A percentile compares a stretch with the other conserved stretches of the same genome.
Evolutionary conservation across 768 basidiomycete genomes (phyloP).

Genomic region (Termitomyces bulborhizus): DNA sequence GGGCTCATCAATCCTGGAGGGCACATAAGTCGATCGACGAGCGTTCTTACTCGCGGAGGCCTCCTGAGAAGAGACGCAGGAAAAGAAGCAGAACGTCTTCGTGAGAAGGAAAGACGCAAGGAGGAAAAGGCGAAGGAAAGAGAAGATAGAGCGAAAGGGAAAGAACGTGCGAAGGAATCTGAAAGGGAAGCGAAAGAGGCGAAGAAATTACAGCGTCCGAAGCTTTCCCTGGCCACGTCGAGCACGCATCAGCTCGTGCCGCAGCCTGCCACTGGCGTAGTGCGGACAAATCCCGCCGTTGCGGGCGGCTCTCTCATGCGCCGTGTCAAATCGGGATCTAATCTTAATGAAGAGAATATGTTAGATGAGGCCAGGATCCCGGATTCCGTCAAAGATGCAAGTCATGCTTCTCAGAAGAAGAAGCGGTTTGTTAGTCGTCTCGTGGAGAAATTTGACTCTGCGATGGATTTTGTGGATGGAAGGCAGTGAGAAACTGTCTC

Average conservation of each 20-base stretch:
- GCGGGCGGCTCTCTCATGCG: slow-evolving; percentile 20
- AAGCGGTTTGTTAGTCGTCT: slow-evolving; percentile 28
- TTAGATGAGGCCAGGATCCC: slow-evolving; percentile 5
- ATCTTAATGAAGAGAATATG: slow-evolving; percentile 13
- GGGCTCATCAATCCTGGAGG: slow-evolving; percentile 11
- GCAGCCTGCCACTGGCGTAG: slow-evolving; percentile 7
- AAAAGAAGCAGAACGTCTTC: slow-evolving; percentile 12
- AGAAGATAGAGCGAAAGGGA: slow-evolving; percentile 19
- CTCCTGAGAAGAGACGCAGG: slow-evolving; percentile 11
- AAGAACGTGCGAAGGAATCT: slow-evolving; percentile 4
- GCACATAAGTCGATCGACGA: slow-evolving; percentile 15
- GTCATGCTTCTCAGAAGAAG: slow-evolving; percentile 17
- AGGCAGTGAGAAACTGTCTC: slow-evolving; percentile 2
- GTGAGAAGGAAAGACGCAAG: slow-evolving; percentile 15
- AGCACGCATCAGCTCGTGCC: slow-evolving; percentile 8
- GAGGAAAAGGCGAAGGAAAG: slow-evolving; percentile 17
- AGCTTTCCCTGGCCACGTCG: slow-evolving; percentile 23
- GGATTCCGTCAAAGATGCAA: slow-evolving; percentile 1
- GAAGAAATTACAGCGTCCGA: slow-evolving; percentile 20
- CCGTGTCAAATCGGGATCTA: slow-evolving; percentile 28
- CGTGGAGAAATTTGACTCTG: slow-evolving; percentile 25
- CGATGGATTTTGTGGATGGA: slow-evolving; percentile 21
- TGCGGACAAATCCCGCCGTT: slow-evolving; percentile 6
- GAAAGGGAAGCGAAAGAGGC: slow-evolving; percentile 9
- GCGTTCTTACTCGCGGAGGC: slow-evolving; percentile 12